Conservation (phyloP, 1,284 basidiomycete species). For the Gomphus bonarii region DNA sequence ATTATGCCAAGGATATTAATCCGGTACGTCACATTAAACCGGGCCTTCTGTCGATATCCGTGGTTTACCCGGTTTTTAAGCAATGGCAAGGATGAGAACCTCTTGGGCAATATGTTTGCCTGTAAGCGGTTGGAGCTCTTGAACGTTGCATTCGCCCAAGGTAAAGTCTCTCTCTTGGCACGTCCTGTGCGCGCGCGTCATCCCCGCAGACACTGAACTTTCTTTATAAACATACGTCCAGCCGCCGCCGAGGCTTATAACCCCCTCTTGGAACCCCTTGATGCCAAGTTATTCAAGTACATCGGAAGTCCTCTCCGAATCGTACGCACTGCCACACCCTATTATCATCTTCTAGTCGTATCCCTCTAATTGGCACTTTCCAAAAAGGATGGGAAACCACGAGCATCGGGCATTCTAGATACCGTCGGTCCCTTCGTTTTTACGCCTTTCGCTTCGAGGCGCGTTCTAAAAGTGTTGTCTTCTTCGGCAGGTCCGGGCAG, state of each 20-base stretch:
- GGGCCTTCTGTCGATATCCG: background rate
- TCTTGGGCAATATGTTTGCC: constrained; percentile 55
- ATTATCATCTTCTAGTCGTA: background rate
- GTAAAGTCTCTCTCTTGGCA: constrained; percentile 22
- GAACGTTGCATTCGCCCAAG: constrained; percentile 51
- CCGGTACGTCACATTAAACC: constrained; percentile 32
- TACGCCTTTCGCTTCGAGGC: background rate
- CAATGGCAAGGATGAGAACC: constrained; percentile 63
- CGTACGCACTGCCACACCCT: constrained; percentile 12
- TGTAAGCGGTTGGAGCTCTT: constrained; percentile 61
- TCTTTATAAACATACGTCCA: constrained; percentile 16
- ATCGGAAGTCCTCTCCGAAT: constrained; percentile 61
- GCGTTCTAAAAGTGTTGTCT: background rate
- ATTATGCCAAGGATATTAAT: constrained; percentile 44
- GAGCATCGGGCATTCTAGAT: constrained; percentile 73
- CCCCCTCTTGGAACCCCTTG: constrained; percentile 50
- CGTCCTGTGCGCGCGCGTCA: too few relatives aligned
- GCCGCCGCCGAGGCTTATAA: constrained; percentile 63
- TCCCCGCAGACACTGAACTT: background rate
- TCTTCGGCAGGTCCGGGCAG: constrained; percentile 43
- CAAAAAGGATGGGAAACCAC: constrained; percentile 55
- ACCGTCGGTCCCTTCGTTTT: constrained; percentile 35
- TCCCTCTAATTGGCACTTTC: background rate
- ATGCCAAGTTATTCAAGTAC: constrained; percentile 58
- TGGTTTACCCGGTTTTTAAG: constrained; percentile 23